phyloP scores from a whole-genome alignment of 805 yeast species.

The Candida verbasci region DNA sequence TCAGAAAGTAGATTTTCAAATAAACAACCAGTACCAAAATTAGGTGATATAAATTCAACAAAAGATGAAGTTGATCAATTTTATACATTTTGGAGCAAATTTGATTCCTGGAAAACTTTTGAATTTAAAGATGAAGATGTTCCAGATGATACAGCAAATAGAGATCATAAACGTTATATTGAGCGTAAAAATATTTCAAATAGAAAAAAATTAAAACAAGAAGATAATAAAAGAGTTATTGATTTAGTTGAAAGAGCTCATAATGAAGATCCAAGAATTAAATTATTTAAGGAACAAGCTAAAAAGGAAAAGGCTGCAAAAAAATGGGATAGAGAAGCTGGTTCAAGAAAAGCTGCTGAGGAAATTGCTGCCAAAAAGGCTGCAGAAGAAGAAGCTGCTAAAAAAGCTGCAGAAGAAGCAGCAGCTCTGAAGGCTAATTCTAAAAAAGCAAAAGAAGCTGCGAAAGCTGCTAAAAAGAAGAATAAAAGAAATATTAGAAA shows the following conservation, averaged over 20 bases:
- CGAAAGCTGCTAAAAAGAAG: slow-evolving; percentile 98
- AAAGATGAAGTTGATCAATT: slow-evolving; percentile 85
- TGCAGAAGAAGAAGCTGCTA: slow-evolving; percentile 78
- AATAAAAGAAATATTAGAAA: slow-evolving; percentile 83
- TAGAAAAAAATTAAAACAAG: slow-evolving; percentile 96
- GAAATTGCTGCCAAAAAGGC: slow-evolving; percentile 81
- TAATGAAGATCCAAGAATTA: slow-evolving; percentile 91
- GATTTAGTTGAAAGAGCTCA: slow-evolving; percentile 86
- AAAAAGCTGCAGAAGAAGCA: slow-evolving; percentile 70
- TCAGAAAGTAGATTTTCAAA: slow-evolving; percentile 90
- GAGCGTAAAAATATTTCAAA: slow-evolving; percentile 97
- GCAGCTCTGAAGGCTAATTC: slow-evolving; percentile 57
- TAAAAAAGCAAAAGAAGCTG: slow-evolving; percentile 87
- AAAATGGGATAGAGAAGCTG: slow-evolving; percentile 99
- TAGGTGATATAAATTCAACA: slow-evolving; percentile 64
- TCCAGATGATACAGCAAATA: slow-evolving; percentile 98
- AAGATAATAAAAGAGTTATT: slow-evolving; percentile 86
- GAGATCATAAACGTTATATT: slow-evolving; percentile 98
- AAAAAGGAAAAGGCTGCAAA: slow-evolving; percentile 89
- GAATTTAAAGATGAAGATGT: slow-evolving; percentile 98
- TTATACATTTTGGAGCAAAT: slow-evolving; percentile 89
- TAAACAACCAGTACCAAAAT: slow-evolving; percentile 79
- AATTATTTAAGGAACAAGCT: slow-evolving; percentile 87
- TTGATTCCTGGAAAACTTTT: slow-evolving; percentile 97
- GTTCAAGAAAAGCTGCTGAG: slow-evolving; percentile 94